A percentile compares a stretch with the other conserved stretches of the same genome.
phyloP scores from a whole-genome alignment of 1,284 basidiomycete species.

The Leccinum insolens region DNA sequence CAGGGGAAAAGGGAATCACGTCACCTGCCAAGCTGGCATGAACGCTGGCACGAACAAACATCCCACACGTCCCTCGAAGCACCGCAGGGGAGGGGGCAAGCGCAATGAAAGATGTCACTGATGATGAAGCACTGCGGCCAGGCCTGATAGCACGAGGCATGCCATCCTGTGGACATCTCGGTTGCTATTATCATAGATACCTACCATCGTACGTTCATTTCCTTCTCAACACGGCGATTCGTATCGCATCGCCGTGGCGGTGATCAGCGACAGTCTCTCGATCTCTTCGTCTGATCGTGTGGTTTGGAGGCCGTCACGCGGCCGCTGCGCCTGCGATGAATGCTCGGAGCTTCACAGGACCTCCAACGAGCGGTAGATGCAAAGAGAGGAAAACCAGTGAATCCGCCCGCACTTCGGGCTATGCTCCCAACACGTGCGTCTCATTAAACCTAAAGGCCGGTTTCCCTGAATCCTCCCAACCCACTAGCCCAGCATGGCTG shows the following conservation, averaged over 20 bases:
- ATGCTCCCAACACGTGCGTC: conserved; percentile 4
- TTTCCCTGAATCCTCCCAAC: conserved; percentile 7
- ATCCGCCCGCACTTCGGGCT: neutral
- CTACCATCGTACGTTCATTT: conserved; percentile 2
- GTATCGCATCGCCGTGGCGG: neutral
- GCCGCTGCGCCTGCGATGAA: neutral
- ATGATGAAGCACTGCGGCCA: neutral
- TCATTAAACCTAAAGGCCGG: conserved; percentile 15
- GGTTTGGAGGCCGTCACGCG: neutral
- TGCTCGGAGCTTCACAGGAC: no score
- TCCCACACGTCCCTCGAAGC: neutral
- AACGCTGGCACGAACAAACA: conserved; percentile 2
- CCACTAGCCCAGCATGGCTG: neutral
- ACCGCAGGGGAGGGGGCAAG: neutral
- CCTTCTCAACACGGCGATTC: conserved; percentile 15
- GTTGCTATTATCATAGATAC: conserved; percentile 4
- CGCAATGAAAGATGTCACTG: neutral
- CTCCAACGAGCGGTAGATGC: neutral
- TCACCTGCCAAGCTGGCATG: neutral
- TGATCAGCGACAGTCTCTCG: conserved; percentile 3
- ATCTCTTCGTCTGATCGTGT: neutral
- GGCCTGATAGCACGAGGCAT: conserved; percentile 12
- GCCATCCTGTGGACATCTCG: conserved; percentile 6
- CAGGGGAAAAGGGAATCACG: neutral
- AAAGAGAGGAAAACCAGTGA: neutral